A percentile compares a stretch with the other conserved stretches of the same genome.
Conservation (phyloP, 768 basidiomycete species). For the Lepiota brunneoincarnata region DNA sequence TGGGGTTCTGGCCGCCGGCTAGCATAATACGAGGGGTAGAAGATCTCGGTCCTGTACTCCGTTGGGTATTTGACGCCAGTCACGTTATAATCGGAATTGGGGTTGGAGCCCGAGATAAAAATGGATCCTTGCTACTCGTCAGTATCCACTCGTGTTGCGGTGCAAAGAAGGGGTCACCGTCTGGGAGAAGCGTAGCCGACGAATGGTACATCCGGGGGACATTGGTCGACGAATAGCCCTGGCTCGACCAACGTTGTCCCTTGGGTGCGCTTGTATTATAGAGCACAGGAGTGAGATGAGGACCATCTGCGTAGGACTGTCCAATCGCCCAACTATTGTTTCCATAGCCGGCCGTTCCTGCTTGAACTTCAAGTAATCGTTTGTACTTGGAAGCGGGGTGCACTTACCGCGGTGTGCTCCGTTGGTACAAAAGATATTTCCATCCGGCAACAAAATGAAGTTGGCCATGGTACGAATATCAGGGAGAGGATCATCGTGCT, state of each 20-base stretch:
- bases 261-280: constrained; percentile 64
- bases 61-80: constrained; percentile 56
- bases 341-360: constrained; percentile 68
- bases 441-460: constrained; percentile 67
- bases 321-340: constrained; percentile 50
- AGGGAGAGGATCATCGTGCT: constrained; percentile 61
- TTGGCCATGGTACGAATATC: constrained; percentile 71
- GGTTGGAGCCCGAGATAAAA: constrained; percentile 78
- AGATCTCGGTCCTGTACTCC: constrained; percentile 30
- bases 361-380: not conserved
- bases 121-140: constrained; percentile 45
- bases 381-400: not conserved
- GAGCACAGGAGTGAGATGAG: constrained; percentile 63
- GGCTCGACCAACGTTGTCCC: constrained; percentile 64
- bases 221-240: constrained; percentile 47
- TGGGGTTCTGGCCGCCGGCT: constrained; percentile 50
- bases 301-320: constrained; percentile 65
- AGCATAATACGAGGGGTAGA: constrained; percentile 47
- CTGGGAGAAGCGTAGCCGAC: constrained; percentile 60
- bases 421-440: constrained; percentile 62
- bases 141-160: not conserved
- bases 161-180: constrained; percentile 32
- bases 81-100: constrained; percentile 62
- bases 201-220: constrained; percentile 84
- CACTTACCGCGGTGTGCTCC: constrained; percentile 60